phyloP scores from a whole-genome alignment of 2,329 filamentous ascomycete species.

The Apiospora sp. region DNA sequence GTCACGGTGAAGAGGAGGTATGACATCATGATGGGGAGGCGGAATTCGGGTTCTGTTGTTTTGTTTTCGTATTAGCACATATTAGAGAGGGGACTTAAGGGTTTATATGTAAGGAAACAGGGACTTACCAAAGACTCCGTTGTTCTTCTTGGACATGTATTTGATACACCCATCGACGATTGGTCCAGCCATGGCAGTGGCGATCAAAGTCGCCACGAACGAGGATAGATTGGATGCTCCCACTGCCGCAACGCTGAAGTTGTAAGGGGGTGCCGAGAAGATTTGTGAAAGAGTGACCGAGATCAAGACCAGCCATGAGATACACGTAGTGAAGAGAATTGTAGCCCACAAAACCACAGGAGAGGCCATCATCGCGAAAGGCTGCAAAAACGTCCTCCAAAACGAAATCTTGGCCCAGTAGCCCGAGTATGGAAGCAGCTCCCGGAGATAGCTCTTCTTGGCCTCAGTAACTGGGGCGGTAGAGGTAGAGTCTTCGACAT shows the following conservation, averaged over 20 bases:
- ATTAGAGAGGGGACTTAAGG: too few species aligned
- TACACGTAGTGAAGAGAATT: constrained; percentile 53
- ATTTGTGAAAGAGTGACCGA: constrained; percentile 57
- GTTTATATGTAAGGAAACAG: too few species aligned
- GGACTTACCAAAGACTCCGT: constrained; percentile 51
- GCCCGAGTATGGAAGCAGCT: constrained; percentile 46
- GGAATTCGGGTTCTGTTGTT: constrained; percentile 56
- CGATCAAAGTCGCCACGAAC: constrained; percentile 55
- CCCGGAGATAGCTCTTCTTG: constrained; percentile 44
- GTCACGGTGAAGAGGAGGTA: constrained; percentile 50
- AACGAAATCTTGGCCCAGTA: constrained; percentile 46
- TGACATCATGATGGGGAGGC: constrained; percentile 49
- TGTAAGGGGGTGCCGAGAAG: constrained; percentile 58
- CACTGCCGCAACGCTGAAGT: constrained; percentile 56
- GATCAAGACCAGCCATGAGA: constrained; percentile 53
- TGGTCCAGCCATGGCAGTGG: constrained; percentile 53
- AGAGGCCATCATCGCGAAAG: constrained; percentile 58
- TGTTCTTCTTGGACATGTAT: constrained; percentile 56
- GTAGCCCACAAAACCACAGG: constrained; percentile 59
- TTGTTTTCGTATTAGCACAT: not conserved
- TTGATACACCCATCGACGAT: constrained; percentile 54
- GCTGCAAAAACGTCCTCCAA: constrained; percentile 52
- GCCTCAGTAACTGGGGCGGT: constrained; percentile 35
- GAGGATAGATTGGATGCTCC: constrained; percentile 60
- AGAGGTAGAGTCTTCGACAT: constrained; percentile 6